Evolutionary conservation across 352 stramenopile species (phyloP).

Genomic region (Phytophthora europaea): DNA sequence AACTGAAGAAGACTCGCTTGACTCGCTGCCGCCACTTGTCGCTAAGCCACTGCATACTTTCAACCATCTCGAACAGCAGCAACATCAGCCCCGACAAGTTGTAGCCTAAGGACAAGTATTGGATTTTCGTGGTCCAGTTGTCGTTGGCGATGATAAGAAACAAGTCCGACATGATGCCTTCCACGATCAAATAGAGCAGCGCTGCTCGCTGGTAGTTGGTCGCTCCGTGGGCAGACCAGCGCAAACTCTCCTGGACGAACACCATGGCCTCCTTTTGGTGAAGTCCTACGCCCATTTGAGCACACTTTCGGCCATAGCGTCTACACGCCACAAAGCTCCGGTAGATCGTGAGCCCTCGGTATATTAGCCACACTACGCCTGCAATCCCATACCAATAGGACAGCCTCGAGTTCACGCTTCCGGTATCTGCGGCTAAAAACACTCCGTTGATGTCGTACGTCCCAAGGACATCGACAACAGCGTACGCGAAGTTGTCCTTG

Average conservation of each 20-base stretch:
- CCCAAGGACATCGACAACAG: neutral
- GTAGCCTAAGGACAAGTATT: neutral
- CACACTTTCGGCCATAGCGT: neutral
- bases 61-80: conserved; percentile 12
- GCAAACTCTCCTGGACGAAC: conserved; percentile 14
- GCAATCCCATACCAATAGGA: conserved; percentile 10
- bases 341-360: conserved; percentile 1
- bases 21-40: neutral
- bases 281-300: neutral
- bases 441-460: conserved; percentile 21
- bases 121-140: neutral
- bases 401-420: neutral
- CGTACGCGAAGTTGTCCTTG: conserved; percentile 9
- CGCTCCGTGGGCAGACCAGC: neutral
- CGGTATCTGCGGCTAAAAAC: conserved; percentile 5
- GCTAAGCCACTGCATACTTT: conserved; percentile 1
- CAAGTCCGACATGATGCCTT: conserved; percentile 17
- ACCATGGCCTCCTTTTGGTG: conserved; percentile 1
- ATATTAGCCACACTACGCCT: neutral
- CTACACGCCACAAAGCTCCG: conserved; percentile 1
- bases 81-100: neutral
- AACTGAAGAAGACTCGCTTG: conserved; percentile 17
- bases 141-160: conserved; percentile 20
- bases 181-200: conserved; percentile 25
- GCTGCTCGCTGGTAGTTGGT: conserved; percentile 7